Conservation (phyloP, 192 early-diverging fungal genomes). For the Podochytrium sp. region DNA sequence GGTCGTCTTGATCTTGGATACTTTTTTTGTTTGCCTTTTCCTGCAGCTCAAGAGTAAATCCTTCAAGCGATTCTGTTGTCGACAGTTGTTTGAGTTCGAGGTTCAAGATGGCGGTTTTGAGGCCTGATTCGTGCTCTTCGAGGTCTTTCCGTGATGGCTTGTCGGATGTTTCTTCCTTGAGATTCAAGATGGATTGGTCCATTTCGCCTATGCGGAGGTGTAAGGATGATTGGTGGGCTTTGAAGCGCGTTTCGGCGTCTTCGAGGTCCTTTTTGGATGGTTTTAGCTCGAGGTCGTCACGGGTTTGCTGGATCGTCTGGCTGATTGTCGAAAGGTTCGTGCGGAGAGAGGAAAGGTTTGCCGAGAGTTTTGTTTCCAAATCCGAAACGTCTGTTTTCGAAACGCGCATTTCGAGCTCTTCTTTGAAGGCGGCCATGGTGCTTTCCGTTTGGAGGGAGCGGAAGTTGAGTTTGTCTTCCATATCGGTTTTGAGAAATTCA, state of each 20-base stretch:
- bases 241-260: slow-evolving; percentile 34
- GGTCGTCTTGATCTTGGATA: slow-evolving; percentile 29
- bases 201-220: slow-evolving; percentile 15
- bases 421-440: slow-evolving; percentile 44
- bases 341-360: slow-evolving; percentile 17
- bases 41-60: slow-evolving; percentile 13
- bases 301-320: neutral
- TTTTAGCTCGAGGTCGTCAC: slow-evolving; percentile 35
- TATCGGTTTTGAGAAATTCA: slow-evolving; percentile 25
- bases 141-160: slow-evolving; percentile 32
- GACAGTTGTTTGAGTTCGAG: slow-evolving; percentile 30
- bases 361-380: slow-evolving; percentile 27
- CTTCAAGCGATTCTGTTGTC: slow-evolving; percentile 20
- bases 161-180: slow-evolving; percentile 38
- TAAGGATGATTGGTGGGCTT: slow-evolving; percentile 11
- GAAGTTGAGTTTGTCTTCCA: slow-evolving; percentile 40
- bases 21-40: slow-evolving; percentile 18
- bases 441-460: slow-evolving; percentile 37
- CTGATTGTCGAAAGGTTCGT: neutral
- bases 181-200: slow-evolving; percentile 16
- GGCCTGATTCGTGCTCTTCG: slow-evolving; percentile 30
- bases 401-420: slow-evolving; percentile 35
- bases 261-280: slow-evolving; percentile 40
- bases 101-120: slow-evolving; percentile 38
- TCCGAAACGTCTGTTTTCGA: slow-evolving; percentile 35